Evolutionary conservation across 2,329 filamentous ascomycete genomes (phyloP).

Genomic region (Triangularia verruculosa): DNA sequence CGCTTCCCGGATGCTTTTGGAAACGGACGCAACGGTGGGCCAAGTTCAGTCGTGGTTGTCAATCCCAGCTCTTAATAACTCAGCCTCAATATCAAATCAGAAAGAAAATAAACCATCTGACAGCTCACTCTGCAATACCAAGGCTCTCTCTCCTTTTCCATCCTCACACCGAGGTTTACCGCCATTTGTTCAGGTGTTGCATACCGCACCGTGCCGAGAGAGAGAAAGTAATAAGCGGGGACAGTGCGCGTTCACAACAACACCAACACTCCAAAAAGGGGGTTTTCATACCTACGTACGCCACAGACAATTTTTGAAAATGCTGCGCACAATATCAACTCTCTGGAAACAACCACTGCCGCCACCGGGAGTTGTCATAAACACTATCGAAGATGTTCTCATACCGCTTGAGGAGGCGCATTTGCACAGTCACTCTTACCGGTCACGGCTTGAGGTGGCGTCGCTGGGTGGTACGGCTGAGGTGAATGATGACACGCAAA

Average conservation of each 20-base stretch:
- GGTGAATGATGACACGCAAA: slow-evolving; percentile 36
- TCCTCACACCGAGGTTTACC: not conserved
- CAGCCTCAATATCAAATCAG: too few relatives aligned
- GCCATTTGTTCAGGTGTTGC: not conserved
- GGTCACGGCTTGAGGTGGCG: slow-evolving; percentile 37
- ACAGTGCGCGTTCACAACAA: not conserved
- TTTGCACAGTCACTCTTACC: slow-evolving; percentile 52
- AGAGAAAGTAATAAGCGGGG: too few relatives aligned
- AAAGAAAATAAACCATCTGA: not conserved
- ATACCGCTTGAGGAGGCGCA: slow-evolving; percentile 55
- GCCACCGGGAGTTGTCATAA: not conserved
- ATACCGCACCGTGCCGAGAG: not conserved
- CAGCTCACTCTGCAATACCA: not conserved
- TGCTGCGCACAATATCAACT: not conserved
- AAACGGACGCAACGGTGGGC: not conserved
- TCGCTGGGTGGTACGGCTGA: slow-evolving; percentile 36
- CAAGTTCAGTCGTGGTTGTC: not conserved
- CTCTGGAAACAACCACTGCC: not conserved
- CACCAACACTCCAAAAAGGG: not conserved
- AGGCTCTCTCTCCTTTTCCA: not conserved
- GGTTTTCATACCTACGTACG: too few relatives aligned
- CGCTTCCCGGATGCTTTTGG: not conserved
- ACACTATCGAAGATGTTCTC: slow-evolving; percentile 37
- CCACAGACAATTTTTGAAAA: too few relatives aligned
- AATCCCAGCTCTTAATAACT: not conserved